Evolutionary conservation across 805 yeast species (phyloP).

Genomic region (Kregervanrija delftensis): DNA sequence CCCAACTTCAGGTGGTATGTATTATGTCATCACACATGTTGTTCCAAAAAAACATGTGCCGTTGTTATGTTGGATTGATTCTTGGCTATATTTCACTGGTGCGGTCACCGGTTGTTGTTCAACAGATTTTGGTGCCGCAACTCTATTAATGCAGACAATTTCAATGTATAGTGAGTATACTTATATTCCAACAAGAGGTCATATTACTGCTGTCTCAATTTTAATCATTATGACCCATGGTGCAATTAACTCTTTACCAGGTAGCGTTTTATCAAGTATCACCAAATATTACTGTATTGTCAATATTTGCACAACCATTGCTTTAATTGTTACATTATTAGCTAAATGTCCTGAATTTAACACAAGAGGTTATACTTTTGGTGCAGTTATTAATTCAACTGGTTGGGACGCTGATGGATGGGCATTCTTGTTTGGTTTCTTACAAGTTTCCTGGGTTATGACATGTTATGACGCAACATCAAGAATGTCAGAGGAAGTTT

Average conservation of each 20-base stretch:
- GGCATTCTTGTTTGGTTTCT: slow-evolving; percentile 51
- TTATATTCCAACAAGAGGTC: slow-evolving; percentile 36
- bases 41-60: slow-evolving; percentile 45
- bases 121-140: slow-evolving; percentile 47
- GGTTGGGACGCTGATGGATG: slow-evolving; percentile 50
- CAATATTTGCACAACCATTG: slow-evolving; percentile 42
- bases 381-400: slow-evolving; percentile 37
- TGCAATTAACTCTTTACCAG: slow-evolving; percentile 42
- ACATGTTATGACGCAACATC: slow-evolving; percentile 51
- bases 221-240: slow-evolving; percentile 45
- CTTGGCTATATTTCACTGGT: slow-evolving; percentile 44
- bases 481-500: slow-evolving; percentile 50
- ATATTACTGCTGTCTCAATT: slow-evolving; percentile 43
- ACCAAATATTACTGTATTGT: slow-evolving; percentile 46
- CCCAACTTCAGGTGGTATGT: slow-evolving; percentile 51
- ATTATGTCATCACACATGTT: slow-evolving; percentile 39
- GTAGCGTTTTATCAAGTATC: slow-evolving; percentile 41
- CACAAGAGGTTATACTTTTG: slow-evolving; percentile 40
- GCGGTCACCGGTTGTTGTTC: slow-evolving; percentile 46
- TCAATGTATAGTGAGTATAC: slow-evolving; percentile 31
- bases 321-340: slow-evolving; percentile 46
- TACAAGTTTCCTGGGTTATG: slow-evolving; percentile 54
- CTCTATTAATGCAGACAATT: slow-evolving; percentile 40
- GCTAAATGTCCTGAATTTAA: slow-evolving; percentile 45
- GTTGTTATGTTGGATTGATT: slow-evolving; percentile 46